Conservation (phyloP, 2,329 filamentous ascomycete species). For the Cryphonectria carpinicola region DNA sequence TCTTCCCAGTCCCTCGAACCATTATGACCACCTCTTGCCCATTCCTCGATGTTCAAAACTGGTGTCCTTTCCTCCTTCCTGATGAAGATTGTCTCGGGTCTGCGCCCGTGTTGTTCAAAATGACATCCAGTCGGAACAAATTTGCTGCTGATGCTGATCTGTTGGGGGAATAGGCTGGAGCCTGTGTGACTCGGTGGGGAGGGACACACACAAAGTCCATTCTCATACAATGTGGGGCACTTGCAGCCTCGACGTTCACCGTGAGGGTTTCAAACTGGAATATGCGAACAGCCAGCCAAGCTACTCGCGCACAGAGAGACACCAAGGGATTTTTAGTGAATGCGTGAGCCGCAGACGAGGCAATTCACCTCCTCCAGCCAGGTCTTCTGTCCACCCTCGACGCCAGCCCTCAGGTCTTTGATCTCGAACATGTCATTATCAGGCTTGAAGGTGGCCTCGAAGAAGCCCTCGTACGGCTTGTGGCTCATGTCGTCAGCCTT, state of each 20-base stretch:
- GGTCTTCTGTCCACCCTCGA: slow-evolving; percentile 53
- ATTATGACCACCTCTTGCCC: neutral
- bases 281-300: neutral
- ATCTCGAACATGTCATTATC: slow-evolving; percentile 54
- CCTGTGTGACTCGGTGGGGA: neutral
- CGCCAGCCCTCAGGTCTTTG: slow-evolving; percentile 52
- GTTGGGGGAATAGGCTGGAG: neutral
- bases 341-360: slow-evolving; percentile 52
- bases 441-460: slow-evolving; percentile 54
- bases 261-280: neutral
- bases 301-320: too few species aligned
- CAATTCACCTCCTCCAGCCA: slow-evolving; percentile 59
- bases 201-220: neutral
- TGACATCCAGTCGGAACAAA: neutral
- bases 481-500: slow-evolving; percentile 40
- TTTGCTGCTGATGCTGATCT: neutral
- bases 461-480: slow-evolving; percentile 56
- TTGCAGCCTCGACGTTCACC: neutral
- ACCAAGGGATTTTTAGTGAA: slow-evolving; percentile 42
- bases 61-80: neutral
- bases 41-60: neutral
- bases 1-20: neutral
- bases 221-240: neutral
- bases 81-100: neutral
- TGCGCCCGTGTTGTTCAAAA: neutral